phyloP scores from a whole-genome alignment of 129 eudicot species.

The Cynara cardunculus region DNA sequence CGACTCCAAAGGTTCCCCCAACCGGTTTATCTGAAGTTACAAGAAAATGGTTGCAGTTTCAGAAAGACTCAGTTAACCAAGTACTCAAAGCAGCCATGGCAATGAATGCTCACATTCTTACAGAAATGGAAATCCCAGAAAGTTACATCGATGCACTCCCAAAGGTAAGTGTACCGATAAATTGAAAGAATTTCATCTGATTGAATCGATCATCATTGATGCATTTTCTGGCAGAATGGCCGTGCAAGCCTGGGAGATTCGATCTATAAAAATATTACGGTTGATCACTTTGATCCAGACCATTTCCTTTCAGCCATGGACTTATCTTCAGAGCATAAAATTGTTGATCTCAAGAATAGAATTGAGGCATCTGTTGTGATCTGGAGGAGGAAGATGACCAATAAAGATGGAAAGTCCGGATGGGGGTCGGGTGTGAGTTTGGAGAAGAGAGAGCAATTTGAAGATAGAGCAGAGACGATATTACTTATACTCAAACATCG shows the following conservation, averaged over 20 bases:
- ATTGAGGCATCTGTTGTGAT: constrained; percentile 92
- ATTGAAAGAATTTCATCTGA: background rate
- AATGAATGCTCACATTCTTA: constrained; percentile 74
- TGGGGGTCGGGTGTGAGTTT: constrained; percentile 88
- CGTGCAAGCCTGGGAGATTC: constrained; percentile 85
- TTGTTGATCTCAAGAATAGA: constrained; percentile 81
- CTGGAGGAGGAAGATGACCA: constrained; percentile 89
- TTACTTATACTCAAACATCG: constrained; percentile 76
- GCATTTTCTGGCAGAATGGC: constrained; percentile 60
- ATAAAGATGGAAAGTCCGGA: constrained; percentile 79
- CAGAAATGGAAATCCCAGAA: constrained; percentile 91
- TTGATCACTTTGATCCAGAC: constrained; percentile 78
- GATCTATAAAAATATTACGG: constrained; percentile 74
- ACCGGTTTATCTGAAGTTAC: constrained; percentile 71
- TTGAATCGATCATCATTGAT: constrained; percentile 1
- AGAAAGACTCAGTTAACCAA: constrained; percentile 88
- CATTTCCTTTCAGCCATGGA: constrained; percentile 60
- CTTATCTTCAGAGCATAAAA: constrained; percentile 80
- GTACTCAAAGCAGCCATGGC: constrained; percentile 93
- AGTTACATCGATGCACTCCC: constrained; percentile 84
- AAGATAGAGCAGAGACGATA: constrained; percentile 91
- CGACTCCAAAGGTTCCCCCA: constrained; percentile 83
- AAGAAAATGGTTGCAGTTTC: constrained; percentile 74
- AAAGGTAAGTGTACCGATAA: constrained; percentile 57
- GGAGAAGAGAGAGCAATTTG: constrained; percentile 86